These are phyloP conservation scores for Saturnispora saitoi DNA, from an alignment of 805 yeast genomes.

Conservation along the genomic window DNA sequence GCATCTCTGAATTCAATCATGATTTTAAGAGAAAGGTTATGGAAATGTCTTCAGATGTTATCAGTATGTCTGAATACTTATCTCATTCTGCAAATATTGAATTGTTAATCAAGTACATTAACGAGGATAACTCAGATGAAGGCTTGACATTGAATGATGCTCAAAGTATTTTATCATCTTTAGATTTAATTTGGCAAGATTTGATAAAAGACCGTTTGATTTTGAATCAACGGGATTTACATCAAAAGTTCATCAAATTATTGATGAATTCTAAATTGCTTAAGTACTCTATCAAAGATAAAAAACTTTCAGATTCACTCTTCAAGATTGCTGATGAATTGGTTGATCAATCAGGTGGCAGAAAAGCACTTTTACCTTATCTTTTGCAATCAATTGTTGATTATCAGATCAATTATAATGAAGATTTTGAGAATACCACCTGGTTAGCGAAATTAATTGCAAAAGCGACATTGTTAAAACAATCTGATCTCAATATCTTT, in stretches of 20 bases:
- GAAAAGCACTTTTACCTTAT: constrained; percentile 62
- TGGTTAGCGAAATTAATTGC: constrained; percentile 50
- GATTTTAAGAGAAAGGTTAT: constrained; percentile 9
- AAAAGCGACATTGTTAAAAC: constrained; percentile 38
- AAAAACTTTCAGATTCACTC: constrained; percentile 24
- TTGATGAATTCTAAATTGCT: constrained; percentile 37
- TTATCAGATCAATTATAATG: constrained; percentile 32
- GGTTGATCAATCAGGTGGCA: constrained; percentile 42
- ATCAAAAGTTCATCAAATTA: constrained; percentile 45
- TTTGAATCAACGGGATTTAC: constrained; percentile 57
- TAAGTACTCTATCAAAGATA: constrained; percentile 27
- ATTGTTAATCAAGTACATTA: constrained; percentile 10
- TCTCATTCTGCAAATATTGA: constrained; percentile 16
- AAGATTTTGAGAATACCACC: constrained; percentile 30
- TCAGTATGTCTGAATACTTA: constrained; percentile 15
- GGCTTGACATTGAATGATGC: constrained; percentile 15
- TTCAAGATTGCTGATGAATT: constrained; percentile 35
- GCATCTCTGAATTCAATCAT: constrained; percentile 6
- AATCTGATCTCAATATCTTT: constrained; percentile 49
- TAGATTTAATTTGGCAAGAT: constrained; percentile 47
- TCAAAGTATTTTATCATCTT: constrained; percentile 24
- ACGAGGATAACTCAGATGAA: constrained; percentile 5
- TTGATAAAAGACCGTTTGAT: constrained; percentile 52
- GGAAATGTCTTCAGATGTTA: constrained; percentile 9
- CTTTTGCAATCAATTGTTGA: constrained; percentile 39